phyloP scores from a whole-genome alignment of 2,329 filamentous ascomycete genomes.

The Ploettnerulaceae sp. region DNA sequence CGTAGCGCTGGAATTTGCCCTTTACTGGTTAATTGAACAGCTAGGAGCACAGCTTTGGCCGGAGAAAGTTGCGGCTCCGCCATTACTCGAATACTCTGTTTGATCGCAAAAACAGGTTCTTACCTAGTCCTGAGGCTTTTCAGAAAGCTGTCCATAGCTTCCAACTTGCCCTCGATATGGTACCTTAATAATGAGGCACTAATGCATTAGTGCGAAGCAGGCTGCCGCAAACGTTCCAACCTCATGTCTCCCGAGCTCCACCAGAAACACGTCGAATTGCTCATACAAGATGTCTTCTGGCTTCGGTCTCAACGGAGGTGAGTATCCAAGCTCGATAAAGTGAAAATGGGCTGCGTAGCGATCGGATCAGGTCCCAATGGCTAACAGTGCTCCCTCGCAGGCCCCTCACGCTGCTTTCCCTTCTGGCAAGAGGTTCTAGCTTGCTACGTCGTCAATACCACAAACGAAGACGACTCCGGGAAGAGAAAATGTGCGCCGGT shows the following conservation, averaged over 20 bases:
- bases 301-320: constrained; percentile 77
- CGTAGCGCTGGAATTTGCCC: constrained; percentile 60
- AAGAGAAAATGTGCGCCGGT: constrained; percentile 82
- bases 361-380: constrained; percentile 15
- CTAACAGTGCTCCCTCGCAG: constrained; percentile 23
- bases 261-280: constrained; percentile 21
- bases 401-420: constrained; percentile 76
- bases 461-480: constrained; percentile 68
- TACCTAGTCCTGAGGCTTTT: constrained; percentile 7
- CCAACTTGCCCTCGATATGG: neutral
- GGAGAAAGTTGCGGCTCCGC: constrained; percentile 47
- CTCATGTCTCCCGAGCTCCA: constrained; percentile 21
- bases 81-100: constrained; percentile 26
- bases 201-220: constrained; percentile 14
- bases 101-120: constrained; percentile 11
- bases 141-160: constrained; percentile 17
- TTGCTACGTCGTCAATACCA: constrained; percentile 95
- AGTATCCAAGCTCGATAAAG: constrained; percentile 32
- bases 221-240: constrained; percentile 13
- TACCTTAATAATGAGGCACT: constrained; percentile 17
- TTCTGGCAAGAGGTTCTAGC: constrained; percentile 99
- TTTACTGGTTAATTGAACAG: constrained; percentile 63
- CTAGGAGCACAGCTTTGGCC: constrained; percentile 67
- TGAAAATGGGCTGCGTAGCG: too few species aligned
- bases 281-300: constrained; percentile 65